Conservation (phyloP, 1,284 basidiomycete genomes). For the Cutaneotrichosporon cutaneum region DNA sequence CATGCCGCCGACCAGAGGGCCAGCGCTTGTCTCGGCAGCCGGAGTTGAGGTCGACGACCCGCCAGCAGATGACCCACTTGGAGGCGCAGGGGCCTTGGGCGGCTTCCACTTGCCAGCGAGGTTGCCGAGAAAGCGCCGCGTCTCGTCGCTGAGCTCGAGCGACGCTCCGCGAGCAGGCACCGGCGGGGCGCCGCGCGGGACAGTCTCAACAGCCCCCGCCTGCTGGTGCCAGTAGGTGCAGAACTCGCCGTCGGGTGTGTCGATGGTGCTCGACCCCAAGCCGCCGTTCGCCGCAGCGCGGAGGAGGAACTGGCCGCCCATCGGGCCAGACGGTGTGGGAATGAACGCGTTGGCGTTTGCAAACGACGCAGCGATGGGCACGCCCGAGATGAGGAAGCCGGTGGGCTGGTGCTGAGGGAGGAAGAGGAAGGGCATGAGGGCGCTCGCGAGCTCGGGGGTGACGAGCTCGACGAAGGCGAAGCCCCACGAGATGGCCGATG, state of each 20-base stretch:
- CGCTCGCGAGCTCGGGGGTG: constrained; percentile 66
- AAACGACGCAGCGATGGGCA: constrained; percentile 82
- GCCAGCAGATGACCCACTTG: neutral
- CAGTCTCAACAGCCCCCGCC: constrained; percentile 35
- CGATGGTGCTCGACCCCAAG: constrained; percentile 43
- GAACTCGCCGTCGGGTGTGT: constrained; percentile 61
- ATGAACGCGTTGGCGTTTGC: constrained; percentile 82
- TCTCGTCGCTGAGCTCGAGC: constrained; percentile 20
- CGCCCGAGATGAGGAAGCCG: constrained; percentile 81
- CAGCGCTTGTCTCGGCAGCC: neutral
- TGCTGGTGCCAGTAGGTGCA: constrained; percentile 45
- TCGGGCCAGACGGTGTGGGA: constrained; percentile 61
- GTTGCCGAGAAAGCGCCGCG: constrained; percentile 36
- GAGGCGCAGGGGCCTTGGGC: neutral
- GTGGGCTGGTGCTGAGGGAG: constrained; percentile 77
- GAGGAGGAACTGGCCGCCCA: constrained; percentile 38
- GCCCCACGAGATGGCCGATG: constrained; percentile 78
- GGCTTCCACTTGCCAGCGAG: constrained; percentile 31
- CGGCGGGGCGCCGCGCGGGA: constrained; percentile 27
- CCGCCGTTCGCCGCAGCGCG: constrained; percentile 39
- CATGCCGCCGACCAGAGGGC: constrained; percentile 15
- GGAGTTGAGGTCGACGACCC: neutral
- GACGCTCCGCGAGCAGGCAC: constrained; percentile 18
- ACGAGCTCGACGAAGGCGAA: constrained; percentile 89
- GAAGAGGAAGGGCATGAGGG: constrained; percentile 74